Evolutionary conservation across 2,329 filamentous ascomycete species (phyloP), one percentile per base, ranked within the genome.

Genomic region (Fusarium citri): DNA sequence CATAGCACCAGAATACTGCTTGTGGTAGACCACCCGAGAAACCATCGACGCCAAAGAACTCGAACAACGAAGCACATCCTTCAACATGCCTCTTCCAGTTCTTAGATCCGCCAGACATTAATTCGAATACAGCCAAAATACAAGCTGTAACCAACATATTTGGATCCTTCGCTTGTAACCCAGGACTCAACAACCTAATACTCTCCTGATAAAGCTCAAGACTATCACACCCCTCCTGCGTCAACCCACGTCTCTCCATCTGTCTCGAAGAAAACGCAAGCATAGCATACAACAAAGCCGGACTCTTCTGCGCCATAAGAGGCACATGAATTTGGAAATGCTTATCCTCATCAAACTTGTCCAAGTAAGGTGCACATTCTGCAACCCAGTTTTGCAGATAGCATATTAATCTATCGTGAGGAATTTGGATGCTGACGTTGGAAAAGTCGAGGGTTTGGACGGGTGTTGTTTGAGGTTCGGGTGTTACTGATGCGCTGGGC

Each of bases 1-100:
- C 85, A 71, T 87, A 88, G 68, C 85, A 87, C 86, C 86, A 88
- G 66, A 88, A 88, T 0, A 88, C 78, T 0, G 85, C 86, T 68
- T 86, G 84, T 8, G 81, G 80, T 6, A 86, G 81, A n/a, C 77
- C 77, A 14, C 76, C 77, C 5, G 76, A 77, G 61, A 78, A 78
- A 1, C 86, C 87, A 40, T 85, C 81, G 8, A 88, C 84, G 3
- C 80, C 81, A 59, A 84, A 82, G 3, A 84, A 81, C 62, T 84
- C 81, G 23, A 88, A 83, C 3, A 88, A 74, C 3, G 84, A 81
- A 2, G 86, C 85, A 65, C 86, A 88, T 0, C 87, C 87, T 55
- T 88, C 86, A 5, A 88, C 74, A 74, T 88, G 87, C 2, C 84
- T 81, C 11, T 83, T 78, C 87, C 86, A 88, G 56, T 86, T 85